Conservation (phyloP, 225 moss, liverwort and hornwort genomes). For the Polytrichum formosum region DNA sequence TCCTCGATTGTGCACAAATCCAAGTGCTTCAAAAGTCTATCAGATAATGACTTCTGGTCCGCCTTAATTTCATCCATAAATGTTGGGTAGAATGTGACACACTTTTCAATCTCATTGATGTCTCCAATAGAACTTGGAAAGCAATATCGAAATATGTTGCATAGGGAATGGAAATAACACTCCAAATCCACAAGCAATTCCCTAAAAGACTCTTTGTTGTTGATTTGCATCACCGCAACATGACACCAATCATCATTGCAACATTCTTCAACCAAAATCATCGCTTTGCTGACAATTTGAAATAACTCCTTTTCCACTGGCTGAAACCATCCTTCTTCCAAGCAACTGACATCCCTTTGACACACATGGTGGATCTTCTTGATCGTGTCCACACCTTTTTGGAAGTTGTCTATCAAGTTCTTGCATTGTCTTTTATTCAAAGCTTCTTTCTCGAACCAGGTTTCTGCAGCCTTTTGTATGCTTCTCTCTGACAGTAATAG, state of each 20-base stretch:
- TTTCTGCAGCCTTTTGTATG: no score
- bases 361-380: no score
- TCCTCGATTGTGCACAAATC: neutral
- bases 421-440: no score
- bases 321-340: no score
- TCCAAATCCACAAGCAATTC: neutral
- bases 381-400: no score
- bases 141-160: neutral
- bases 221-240: neutral
- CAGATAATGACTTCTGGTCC: neutral
- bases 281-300: neutral
- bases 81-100: slow-evolving; percentile 1
- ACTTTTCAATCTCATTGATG: neutral
- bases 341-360: no score
- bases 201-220: slow-evolving; percentile 6
- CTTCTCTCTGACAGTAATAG: no score
- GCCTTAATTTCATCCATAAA: slow-evolving; percentile 1
- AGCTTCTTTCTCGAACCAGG: no score
- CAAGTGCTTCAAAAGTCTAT: neutral
- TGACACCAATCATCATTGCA: neutral
- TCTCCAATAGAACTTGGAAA: neutral
- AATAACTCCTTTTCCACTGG: neutral
- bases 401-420: no score
- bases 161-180: neutral
- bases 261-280: slow-evolving; percentile 2